Evolutionary conservation across 768 basidiomycete genomes (phyloP), one percentile per base, ranked within the genome.

Genomic region (Mycena rebaudengoi): DNA sequence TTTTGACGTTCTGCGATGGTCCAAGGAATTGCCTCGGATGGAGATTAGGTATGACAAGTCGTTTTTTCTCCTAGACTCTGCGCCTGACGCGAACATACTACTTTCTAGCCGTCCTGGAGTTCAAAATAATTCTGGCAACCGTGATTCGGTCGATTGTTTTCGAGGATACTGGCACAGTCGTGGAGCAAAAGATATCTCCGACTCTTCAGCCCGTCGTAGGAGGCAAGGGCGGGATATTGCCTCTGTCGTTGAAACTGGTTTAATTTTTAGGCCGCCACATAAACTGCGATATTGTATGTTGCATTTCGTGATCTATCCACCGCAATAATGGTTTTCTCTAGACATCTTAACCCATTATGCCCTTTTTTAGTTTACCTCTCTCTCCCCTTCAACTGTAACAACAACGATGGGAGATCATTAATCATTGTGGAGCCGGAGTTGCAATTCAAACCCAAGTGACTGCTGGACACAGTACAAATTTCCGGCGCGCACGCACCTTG

Each of bases 21-120:
- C 80, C 80, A 13, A 64, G 81, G 21, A 79, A 74, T 49, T 82
- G 82, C 68, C 69, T 82, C 59, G 81, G 81, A 21, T 80, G 75
- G 71, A 71, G 80, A 8, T 69, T 82, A 40, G 76, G 74, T 75
- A 32, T 18, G 71, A 65, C 16, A 33, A 7, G 26, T 29, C 12
- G 7, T n/a, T 33, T 39, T 43, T 48, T 43, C 30, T 39, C 29
- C 29, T 37, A 7, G 16, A 32, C 11, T 11, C 25, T 30, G 4
- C 35, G n/a, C 56, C 23, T 23, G 37, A 4, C 11, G 29, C 58
- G 18, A 41, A 46, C 26, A 33, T 5, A 26, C 45, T 26, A 14
- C 16, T 20, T 21, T 30, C 10, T 35, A 75, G 79, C 78, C 25
- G 63, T 80, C 18, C 73, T 78, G 44, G 77, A 81, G 69, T 74